These are phyloP conservation scores for Rhipidocladum racemiflorum DNA, from an alignment of 176 grass and related monocot species.

Conservation along the genomic window DNA sequence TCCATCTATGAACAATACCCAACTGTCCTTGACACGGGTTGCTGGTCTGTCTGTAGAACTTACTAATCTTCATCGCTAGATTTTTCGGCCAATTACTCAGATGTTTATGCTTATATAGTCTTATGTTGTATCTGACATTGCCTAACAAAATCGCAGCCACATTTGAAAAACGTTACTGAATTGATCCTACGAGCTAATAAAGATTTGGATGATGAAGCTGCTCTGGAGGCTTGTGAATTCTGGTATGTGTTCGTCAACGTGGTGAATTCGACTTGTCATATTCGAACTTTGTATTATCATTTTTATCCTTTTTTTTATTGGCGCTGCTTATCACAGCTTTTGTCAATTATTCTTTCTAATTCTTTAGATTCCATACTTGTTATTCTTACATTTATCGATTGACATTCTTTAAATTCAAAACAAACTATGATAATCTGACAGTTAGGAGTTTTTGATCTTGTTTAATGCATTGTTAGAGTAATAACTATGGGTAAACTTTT, in stretches of 20 bases:
- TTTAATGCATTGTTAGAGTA: conserved; percentile 13
- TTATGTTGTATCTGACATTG: conserved; percentile 35
- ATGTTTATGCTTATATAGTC: conserved; percentile 9
- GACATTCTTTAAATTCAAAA: conserved; percentile 1
- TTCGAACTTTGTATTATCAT: not conserved
- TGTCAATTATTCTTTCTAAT: not conserved
- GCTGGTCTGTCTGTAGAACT: not conserved
- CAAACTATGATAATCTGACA: not conserved
- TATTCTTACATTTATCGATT: not conserved
- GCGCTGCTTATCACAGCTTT: not conserved
- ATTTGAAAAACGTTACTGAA: conserved; percentile 86
- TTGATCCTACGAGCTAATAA: conserved; percentile 89
- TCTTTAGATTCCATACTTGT: not conserved
- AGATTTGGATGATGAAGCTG: conserved; percentile 88
- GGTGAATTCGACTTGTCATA: not conserved
- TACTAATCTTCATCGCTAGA: not conserved
- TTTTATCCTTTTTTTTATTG: not conserved
- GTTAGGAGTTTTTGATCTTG: not conserved
- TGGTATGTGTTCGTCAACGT: conserved; percentile 52
- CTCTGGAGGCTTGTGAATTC: conserved; percentile 95
- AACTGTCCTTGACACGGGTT: not conserved
- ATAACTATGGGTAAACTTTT: conserved; percentile 25
- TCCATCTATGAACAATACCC: not conserved
- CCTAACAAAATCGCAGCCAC: conserved; percentile 60
- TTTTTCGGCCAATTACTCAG: not conserved